Percentiles rank a stretch among this genome's conserved stretches.
Evolutionary conservation across 257 asterid genomes (phyloP).

Genomic region (Jaltomata sinuosa): DNA sequence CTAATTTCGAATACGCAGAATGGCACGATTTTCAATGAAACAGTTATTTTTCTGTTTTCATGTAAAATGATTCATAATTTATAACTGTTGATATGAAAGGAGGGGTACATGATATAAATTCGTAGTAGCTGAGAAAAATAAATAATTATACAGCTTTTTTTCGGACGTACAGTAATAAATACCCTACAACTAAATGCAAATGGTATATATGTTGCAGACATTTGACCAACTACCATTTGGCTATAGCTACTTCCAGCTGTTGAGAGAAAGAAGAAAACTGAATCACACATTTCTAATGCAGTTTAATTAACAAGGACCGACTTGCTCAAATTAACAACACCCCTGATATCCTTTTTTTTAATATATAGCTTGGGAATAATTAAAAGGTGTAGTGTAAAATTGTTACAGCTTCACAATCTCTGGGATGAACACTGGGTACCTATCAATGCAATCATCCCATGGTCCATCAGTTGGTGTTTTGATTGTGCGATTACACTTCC

Average conservation of each 20-base stretch:
- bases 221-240: not conserved
- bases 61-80: not conserved
- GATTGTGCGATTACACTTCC: slow-evolving; percentile 71
- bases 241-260: not conserved
- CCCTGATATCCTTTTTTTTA: not conserved
- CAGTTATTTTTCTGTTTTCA: not conserved
- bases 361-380: not conserved
- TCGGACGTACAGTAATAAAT: not conserved
- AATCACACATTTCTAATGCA: not conserved
- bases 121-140: not conserved
- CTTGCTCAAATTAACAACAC: not conserved
- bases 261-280: not conserved
- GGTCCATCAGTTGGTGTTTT: slow-evolving; percentile 55
- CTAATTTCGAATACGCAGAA: not conserved
- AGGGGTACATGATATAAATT: not conserved
- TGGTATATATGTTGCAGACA: not conserved
- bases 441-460: slow-evolving; percentile 66
- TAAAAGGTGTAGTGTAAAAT: not conserved
- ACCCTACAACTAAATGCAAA: not conserved
- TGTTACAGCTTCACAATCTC: slow-evolving; percentile 64
- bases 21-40: not conserved
- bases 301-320: not conserved
- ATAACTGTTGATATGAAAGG: not conserved
- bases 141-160: not conserved
- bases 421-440: slow-evolving; percentile 75